These are phyloP conservation scores for Leishmania tarentolae DNA, from an alignment of 208 protist species.

Conservation along the genomic window DNA sequence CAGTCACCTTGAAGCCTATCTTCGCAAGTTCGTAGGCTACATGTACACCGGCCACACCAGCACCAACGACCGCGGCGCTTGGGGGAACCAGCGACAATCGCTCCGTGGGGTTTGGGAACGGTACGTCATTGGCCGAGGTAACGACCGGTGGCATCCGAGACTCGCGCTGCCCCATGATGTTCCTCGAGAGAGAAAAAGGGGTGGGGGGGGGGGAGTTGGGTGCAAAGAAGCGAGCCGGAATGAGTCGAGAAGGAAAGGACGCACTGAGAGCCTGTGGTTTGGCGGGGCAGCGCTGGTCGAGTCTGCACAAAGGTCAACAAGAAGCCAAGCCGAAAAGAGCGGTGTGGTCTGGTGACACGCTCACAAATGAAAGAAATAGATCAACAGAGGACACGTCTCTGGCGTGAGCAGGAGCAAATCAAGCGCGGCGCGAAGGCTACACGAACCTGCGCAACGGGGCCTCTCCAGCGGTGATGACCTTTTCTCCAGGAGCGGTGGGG, in stretches of 20 bases:
- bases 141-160: constrained; percentile 11
- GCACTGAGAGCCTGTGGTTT: not conserved
- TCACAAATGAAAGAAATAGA: not conserved
- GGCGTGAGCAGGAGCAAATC: not conserved
- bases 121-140: constrained; percentile 2
- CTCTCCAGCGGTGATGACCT: not conserved
- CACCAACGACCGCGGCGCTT: constrained; percentile 80
- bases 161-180: constrained; percentile 20
- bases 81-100: constrained; percentile 48
- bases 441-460: not conserved
- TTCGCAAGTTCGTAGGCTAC: constrained; percentile 83
- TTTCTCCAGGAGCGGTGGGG: not conserved
- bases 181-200: not conserved
- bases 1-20: constrained; percentile 81
- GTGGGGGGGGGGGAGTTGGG: no score
- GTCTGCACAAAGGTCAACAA: not conserved
- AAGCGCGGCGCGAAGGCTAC: not conserved
- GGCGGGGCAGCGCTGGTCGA: not conserved
- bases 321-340: not conserved
- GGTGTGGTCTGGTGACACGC: not conserved
- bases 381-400: not conserved
- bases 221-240: not conserved
- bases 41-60: constrained; percentile 85
- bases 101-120: constrained; percentile 23
- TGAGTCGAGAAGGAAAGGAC: no score